Evolutionary conservation across 345 rosid species (phyloP).

Genomic region (Gossypioides kirkii): DNA sequence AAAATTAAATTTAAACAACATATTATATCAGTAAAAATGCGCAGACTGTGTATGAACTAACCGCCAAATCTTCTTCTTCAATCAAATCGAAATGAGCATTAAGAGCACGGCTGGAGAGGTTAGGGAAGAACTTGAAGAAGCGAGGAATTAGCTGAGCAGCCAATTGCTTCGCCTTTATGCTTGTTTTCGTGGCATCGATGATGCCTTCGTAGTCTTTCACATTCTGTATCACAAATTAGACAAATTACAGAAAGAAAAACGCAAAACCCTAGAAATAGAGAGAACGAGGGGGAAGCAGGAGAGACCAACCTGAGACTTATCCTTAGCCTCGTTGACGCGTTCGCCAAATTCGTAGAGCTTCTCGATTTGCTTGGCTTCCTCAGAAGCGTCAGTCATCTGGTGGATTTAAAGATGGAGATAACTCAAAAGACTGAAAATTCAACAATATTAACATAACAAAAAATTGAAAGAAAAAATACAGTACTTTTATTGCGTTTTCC

Average conservation of each 20-base stretch:
- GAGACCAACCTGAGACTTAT: constrained; percentile 72
- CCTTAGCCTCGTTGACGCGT: constrained; percentile 87
- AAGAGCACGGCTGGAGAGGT: constrained; percentile 57
- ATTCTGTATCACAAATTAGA: constrained; percentile 36
- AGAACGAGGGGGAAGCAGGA: neutral
- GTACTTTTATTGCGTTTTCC: neutral
- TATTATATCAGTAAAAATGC: neutral
- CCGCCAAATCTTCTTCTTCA: constrained; percentile 93
- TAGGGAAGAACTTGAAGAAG: constrained; percentile 94
- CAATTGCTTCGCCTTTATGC: constrained; percentile 82
- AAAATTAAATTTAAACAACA: too few species aligned
- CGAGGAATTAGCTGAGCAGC: constrained; percentile 98
- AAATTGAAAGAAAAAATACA: neutral
- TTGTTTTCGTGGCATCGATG: constrained; percentile 66
- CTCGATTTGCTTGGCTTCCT: constrained; percentile 77
- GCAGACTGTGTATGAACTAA: constrained; percentile 23
- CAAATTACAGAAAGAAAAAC: neutral
- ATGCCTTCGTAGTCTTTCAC: constrained; percentile 87
- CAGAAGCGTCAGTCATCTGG: constrained; percentile 60
- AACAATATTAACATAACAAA: constrained; percentile 16
- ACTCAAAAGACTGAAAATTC: constrained; percentile 36
- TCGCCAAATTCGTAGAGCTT: constrained; percentile 97
- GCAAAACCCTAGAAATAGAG: constrained; percentile 24
- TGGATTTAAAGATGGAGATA: constrained; percentile 9
- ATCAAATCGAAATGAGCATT: constrained; percentile 80